phyloP scores from a whole-genome alignment of 2,329 filamentous ascomycete genomes.

The Coniochaeta sp. region DNA sequence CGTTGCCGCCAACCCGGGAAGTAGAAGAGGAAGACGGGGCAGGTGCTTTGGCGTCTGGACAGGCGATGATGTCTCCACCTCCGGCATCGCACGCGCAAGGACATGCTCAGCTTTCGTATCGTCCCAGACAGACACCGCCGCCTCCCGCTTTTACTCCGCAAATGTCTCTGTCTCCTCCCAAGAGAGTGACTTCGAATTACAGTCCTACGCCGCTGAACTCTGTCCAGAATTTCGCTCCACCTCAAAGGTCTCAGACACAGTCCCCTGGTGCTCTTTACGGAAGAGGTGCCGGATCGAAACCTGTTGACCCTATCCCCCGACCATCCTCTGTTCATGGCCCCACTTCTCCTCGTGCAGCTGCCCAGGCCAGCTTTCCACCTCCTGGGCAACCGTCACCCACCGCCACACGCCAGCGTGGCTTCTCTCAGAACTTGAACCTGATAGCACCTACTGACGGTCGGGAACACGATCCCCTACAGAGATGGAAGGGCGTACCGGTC shows the following conservation, averaged over 20 bases:
- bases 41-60: constrained; percentile 7
- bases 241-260: constrained; percentile 54
- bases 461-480: constrained; percentile 69
- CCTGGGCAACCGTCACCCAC: constrained; percentile 11
- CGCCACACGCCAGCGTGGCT: constrained; percentile 36
- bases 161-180: constrained; percentile 47
- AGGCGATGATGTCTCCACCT: constrained; percentile 6
- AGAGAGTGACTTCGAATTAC: constrained; percentile 46
- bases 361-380: constrained; percentile 5
- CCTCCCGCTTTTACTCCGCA: constrained; percentile 30
- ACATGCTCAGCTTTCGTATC: constrained; percentile 15
- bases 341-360: constrained; percentile 26
- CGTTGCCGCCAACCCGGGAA: constrained; percentile 54
- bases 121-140: constrained; percentile 41
- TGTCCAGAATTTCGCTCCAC: constrained; percentile 41
- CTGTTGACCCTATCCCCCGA: constrained; percentile 39
- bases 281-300: constrained; percentile 22
- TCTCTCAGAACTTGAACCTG: constrained; percentile 50
- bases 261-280: constrained; percentile 47
- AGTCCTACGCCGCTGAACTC: constrained; percentile 29
- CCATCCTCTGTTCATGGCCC: constrained; percentile 46
- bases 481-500: constrained; percentile 86
- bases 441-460: constrained; percentile 58
- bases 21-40: constrained; percentile 45
- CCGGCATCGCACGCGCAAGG: constrained; percentile 12